Base-by-base conservation (phyloP, 2,329 filamentous ascomycete genomes). In the Colletotrichum liaoningense region DNA sequence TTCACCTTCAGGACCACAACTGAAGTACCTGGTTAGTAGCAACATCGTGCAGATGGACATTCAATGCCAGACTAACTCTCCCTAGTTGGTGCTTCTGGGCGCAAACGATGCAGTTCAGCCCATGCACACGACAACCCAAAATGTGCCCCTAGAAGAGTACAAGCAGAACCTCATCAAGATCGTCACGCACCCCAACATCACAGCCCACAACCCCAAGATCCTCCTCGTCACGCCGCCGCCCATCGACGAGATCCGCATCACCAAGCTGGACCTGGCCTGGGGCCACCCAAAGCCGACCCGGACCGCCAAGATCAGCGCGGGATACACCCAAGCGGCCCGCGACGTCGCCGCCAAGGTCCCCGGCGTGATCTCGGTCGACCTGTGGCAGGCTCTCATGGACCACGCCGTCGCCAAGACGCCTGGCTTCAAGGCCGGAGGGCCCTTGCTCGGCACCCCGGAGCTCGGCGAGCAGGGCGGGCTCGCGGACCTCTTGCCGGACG, bases 171-270 rank as follows among this genome's bases (percentile, higher is more conserved):
- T 98, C 60, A 87, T 82, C 75, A 86, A 85, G 30, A 94, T 98
- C 77, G 84, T 97, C 78, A 90, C 86, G 3, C 94, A 98, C 81
- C 90, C 93, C 8, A 85, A 86, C 70, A 88, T 97, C 73, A 82
- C 83, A 69, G 91, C 90, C 6, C 95, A 98, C 79, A 87, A 89
- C 46, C 91, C 94, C 30, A 91, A 89, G 65, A 92, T 95, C 67
- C 86, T 98, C 57, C 85, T 98, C 6, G 88, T 98, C 60, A 93
- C 94, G 0, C 95, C 96, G 30, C 94, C 95, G 1, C 95, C 95
- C 0, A 83, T 97, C 63, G 93, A 98, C 78, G 93, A 97, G 83
- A 26, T 94, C 80, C 89, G 92, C 73, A 83, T 90, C 49, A 85
- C 86, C 65, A 79, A 79, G 74, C 81, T 87, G 42, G 88, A 90